Evolutionary conservation across 1,284 basidiomycete species (phyloP), one percentile per base, ranked within the genome.

Genomic region (Calocybe gambosa): DNA sequence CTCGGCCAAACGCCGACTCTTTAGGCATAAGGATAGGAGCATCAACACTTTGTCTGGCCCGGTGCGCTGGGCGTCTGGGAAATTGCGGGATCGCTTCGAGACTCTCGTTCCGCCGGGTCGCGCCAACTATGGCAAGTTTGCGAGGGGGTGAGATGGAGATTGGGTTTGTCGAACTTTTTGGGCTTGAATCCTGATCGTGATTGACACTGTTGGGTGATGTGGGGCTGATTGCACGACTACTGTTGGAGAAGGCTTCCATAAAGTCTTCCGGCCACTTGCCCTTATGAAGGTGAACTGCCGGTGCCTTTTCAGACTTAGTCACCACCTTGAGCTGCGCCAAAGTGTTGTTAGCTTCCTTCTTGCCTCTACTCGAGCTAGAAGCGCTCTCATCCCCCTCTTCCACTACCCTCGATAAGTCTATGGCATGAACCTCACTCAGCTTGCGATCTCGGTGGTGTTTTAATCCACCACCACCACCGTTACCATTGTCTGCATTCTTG

Each of bases 181-280:
- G 50, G 34, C 47, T 50, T 23, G 62, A 63, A 42, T 58, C 62
- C 37, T 51, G 54, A 53, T 62, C 62, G 13, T 3, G 9, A 23
- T 23, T 23, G 13, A 29, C 10, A 46, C 55, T 52, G 38, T 54
- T 50, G 36, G 55, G 45, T 38, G 54, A 54, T 49, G 59, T 63
- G 55, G 59, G 57, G 50, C 65, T 57, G 46, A 66, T 64, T 43
- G 63, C 57, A 23, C 58, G 65, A 43, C 47, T 59, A 45, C 64
- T 60, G 10, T 60, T 50, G 48, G 69, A 69, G 54, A 82, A 77
- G 18, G 68, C 78, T 56, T 79, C 77, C 47, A 87, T 60, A 58
- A 87, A 87, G 61, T 89, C 86, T 59, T 89, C 85, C 1, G 87
- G 85, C 84, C 85, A 88, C 62, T 85, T 87, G 47, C 82, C 85